Percentiles rank a stretch among this genome's conserved stretches.
Evolutionary conservation across 2,329 filamentous ascomycete genomes (phyloP).

Genomic region (Ophiostoma sp.): DNA sequence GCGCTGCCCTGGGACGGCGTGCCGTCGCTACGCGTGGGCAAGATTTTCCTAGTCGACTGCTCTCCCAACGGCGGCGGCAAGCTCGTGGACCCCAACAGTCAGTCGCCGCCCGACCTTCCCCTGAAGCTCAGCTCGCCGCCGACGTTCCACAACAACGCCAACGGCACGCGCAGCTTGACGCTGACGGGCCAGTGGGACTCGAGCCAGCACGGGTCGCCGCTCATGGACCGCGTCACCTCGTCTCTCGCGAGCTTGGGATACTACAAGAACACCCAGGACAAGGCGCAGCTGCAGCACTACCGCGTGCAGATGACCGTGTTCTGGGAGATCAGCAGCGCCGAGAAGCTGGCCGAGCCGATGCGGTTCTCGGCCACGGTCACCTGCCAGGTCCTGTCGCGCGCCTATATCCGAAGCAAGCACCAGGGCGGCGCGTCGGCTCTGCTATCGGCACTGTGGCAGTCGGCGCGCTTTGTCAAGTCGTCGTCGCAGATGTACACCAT

Average conservation of each 20-base stretch:
- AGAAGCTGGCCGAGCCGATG: conserved; percentile 83
- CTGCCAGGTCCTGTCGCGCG: conserved; percentile 76
- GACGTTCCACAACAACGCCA: conserved; percentile 74
- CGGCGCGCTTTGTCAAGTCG: conserved; percentile 78
- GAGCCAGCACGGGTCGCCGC: conserved; percentile 80
- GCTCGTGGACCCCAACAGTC: conserved; percentile 20
- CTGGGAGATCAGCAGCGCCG: conserved; percentile 70
- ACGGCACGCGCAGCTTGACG: conserved; percentile 82
- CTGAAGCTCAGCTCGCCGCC: conserved; percentile 74
- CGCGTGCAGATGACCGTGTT: conserved; percentile 79
- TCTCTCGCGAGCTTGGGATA: conserved; percentile 1
- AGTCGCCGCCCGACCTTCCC: conserved; percentile 58
- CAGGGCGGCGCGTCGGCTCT: conserved; percentile 61
- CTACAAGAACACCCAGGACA: conserved; percentile 3
- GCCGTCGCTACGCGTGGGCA: conserved; percentile 68
- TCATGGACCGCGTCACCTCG: conserved; percentile 89
- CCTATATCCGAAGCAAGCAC: conserved; percentile 37
- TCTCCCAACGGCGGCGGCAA: conserved; percentile 55
- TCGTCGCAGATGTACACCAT: conserved; percentile 82
- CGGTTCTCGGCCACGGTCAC: conserved; percentile 75
- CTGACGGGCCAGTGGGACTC: conserved; percentile 96
- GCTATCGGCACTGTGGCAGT: conserved; percentile 81
- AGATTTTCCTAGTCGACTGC: conserved; percentile 76
- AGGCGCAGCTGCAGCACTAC: conserved; percentile 59
- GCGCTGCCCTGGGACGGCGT: conserved; percentile 84